phyloP scores from a whole-genome alignment of 73 alveolate genomes.

The Tetrahymena thermophila region DNA sequence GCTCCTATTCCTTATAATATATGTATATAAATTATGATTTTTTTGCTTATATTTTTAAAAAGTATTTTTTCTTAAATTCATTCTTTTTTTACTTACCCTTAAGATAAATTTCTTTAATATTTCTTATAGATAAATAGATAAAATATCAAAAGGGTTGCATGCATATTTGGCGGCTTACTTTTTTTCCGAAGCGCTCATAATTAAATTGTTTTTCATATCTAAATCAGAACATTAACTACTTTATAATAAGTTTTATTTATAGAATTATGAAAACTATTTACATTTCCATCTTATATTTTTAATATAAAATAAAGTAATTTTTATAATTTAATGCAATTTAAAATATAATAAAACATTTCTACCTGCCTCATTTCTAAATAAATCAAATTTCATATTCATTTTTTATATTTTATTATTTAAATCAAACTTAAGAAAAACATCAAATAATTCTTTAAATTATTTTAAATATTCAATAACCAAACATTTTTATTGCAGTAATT shows the following conservation, averaged over 20 bases:
- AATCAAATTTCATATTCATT: too few relatives aligned
- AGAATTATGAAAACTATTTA: too few relatives aligned
- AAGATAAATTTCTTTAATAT: neutral
- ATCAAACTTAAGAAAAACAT: too few relatives aligned
- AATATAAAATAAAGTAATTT: too few relatives aligned
- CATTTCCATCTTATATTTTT: neutral
- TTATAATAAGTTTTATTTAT: too few relatives aligned
- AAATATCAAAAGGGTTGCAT: neutral
- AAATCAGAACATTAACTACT: neutral
- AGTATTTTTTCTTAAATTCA: neutral
- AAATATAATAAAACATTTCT: too few relatives aligned
- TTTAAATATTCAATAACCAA: too few relatives aligned
- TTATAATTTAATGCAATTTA: too few relatives aligned
- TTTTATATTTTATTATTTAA: too few relatives aligned
- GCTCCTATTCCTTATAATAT: neutral
- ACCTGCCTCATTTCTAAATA: too few relatives aligned
- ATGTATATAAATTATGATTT: neutral
- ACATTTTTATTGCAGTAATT: too few relatives aligned
- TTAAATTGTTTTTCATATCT: neutral
- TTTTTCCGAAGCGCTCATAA: neutral
- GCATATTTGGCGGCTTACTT: neutral
- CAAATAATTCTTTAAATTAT: too few relatives aligned
- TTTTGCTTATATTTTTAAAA: neutral
- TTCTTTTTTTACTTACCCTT: neutral
- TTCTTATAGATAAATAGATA: neutral